Evolutionary conservation across 2,329 filamentous ascomycete genomes (phyloP).

Genomic region (Diaporthe humulicola): DNA sequence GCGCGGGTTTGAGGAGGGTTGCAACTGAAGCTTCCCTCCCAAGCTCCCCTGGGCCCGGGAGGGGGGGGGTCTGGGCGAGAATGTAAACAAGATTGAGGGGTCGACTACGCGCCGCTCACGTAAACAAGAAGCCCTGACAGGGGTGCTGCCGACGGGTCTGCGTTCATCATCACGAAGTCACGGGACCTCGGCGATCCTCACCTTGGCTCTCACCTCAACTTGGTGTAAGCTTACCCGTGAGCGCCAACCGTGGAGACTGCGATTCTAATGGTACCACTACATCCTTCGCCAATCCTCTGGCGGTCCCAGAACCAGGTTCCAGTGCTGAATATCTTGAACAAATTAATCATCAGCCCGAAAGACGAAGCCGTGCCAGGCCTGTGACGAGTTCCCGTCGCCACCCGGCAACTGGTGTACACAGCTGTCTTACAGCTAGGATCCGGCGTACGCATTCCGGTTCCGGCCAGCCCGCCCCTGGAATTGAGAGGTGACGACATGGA

Average conservation of each 20-base stretch:
- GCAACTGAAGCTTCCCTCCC: constrained; percentile 30
- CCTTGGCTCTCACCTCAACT: not conserved
- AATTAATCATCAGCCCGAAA: not conserved
- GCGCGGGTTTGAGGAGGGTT: constrained; percentile 27
- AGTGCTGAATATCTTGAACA: not conserved
- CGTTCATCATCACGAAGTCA: constrained; percentile 38
- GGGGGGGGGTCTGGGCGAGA: constrained; percentile 28
- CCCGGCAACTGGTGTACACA: not conserved
- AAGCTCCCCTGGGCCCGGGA: not conserved
- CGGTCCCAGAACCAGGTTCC: not conserved
- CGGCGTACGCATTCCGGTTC: not conserved
- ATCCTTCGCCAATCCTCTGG: constrained; percentile 15
- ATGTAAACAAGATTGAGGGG: constrained; percentile 40
- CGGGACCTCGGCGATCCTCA: constrained; percentile 8
- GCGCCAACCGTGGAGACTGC: not conserved
- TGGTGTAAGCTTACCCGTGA: constrained; percentile 2
- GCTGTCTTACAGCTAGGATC: not conserved
- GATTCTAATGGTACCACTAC: not conserved
- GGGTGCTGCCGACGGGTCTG: constrained; percentile 37
- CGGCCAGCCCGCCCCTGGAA: not conserved
- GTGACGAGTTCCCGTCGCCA: not conserved
- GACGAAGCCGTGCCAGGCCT: not conserved
- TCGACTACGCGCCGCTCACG: constrained; percentile 34
- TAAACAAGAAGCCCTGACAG: constrained; percentile 40
- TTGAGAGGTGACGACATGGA: not conserved